phyloP scores from a whole-genome alignment of 805 yeast genomes.

The Komagataella pseudopastoris region DNA sequence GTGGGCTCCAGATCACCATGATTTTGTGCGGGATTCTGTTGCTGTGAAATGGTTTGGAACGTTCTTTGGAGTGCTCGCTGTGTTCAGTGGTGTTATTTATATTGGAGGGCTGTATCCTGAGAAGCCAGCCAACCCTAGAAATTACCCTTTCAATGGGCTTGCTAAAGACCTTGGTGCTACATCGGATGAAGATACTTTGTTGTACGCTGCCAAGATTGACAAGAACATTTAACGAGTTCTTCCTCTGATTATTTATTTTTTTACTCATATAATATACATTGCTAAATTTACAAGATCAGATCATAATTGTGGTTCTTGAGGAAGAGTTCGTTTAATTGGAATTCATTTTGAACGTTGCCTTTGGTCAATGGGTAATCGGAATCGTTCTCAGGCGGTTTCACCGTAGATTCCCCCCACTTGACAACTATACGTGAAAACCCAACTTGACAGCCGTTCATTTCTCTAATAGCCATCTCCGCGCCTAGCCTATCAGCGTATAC shows the following conservation, averaged over 20 bases:
- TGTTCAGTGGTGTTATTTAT: constrained; percentile 25
- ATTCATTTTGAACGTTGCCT: constrained; percentile 5
- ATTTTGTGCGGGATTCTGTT: constrained; percentile 40
- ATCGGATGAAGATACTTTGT: constrained; percentile 24
- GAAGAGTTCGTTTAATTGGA: constrained; percentile 8
- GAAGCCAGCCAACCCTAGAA: constrained; percentile 64
- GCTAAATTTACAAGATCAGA: constrained; percentile 1
- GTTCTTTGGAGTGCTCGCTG: constrained; percentile 34
- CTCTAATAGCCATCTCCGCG: constrained; percentile 76
- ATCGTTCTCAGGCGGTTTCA: constrained; percentile 7
- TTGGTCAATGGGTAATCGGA: constrained; percentile 2
- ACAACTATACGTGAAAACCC: constrained; percentile 68
- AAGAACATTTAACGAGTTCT: constrained; percentile 8
- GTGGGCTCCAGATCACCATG: constrained; percentile 77
- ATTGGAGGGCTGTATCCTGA: constrained; percentile 45
- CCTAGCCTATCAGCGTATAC: constrained; percentile 65
- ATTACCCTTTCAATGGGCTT: constrained; percentile 64
- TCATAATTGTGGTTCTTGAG: neutral
- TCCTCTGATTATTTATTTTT: constrained; percentile 4
- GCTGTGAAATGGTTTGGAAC: constrained; percentile 47
- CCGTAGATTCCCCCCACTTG: constrained; percentile 56
- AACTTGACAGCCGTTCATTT: constrained; percentile 84
- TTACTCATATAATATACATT: constrained; percentile 4
- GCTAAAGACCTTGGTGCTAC: constrained; percentile 63
- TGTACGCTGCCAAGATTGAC: constrained; percentile 29